phyloP scores from a whole-genome alignment of 2,329 filamentous ascomycete species.

The Simplicillium sp. region DNA sequence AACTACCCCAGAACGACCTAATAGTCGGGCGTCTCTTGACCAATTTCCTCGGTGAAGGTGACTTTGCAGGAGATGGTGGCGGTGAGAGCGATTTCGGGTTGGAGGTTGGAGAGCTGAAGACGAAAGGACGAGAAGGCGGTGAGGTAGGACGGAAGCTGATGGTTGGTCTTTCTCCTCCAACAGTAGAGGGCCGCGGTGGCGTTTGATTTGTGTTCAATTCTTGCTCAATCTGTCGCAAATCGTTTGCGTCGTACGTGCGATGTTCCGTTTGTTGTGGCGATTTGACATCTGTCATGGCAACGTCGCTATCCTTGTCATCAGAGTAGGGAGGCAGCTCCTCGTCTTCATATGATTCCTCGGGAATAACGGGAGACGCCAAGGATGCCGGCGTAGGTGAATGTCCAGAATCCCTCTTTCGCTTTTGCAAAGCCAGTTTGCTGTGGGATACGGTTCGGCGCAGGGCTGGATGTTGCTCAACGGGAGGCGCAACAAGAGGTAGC shows the following conservation, averaged over 20 bases:
- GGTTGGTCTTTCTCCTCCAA: too few relatives aligned
- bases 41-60: constrained; percentile 10
- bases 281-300: background rate
- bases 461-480: constrained; percentile 43
- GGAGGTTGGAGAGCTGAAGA: too few relatives aligned
- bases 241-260: too few relatives aligned
- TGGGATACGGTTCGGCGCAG: constrained; percentile 21
- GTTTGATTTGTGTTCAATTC: too few relatives aligned
- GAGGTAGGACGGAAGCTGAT: too few relatives aligned
- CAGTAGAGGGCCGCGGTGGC: too few relatives aligned
- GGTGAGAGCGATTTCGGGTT: background rate
- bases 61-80: constrained; percentile 1
- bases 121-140: too few relatives aligned
- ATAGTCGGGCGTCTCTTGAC: constrained; percentile 10
- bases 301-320: constrained; percentile 1
- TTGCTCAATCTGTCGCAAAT: too few relatives aligned
- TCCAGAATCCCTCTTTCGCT: constrained; percentile 44
- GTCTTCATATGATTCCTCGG: constrained; percentile 18
- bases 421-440: background rate
- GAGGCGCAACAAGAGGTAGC: constrained; percentile 26
- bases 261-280: too few relatives aligned
- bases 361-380: constrained; percentile 22
- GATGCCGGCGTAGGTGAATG: constrained; percentile 36
- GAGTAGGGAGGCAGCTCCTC: constrained; percentile 2
- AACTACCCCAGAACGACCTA: too few relatives aligned